Conservation (phyloP, 768 basidiomycete species). For the Gyrodon lividus region DNA sequence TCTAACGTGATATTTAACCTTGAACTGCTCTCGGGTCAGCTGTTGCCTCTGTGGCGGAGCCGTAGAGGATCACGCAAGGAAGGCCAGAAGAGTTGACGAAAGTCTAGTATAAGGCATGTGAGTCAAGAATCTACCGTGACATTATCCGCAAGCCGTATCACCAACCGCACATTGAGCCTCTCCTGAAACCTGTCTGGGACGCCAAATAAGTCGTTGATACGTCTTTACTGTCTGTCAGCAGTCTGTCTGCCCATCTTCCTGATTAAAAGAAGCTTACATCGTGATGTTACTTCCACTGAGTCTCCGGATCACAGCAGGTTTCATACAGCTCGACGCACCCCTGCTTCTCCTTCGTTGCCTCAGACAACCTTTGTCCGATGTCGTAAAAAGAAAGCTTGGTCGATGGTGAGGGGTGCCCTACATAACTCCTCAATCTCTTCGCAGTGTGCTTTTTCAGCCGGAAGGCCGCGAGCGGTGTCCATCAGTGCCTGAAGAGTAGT, state of each 20-base stretch:
- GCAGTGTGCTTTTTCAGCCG: constrained; percentile 11
- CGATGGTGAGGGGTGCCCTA: constrained; percentile 15
- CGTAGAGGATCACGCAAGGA: constrained; percentile 9
- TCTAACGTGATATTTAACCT: background rate
- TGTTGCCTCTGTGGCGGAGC: constrained; percentile 9
- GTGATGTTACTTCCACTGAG: constrained; percentile 17
- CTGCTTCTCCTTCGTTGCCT: constrained; percentile 7
- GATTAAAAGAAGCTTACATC: background rate
- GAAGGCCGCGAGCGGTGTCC: constrained; percentile 3
- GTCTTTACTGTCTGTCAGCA: constrained; percentile 4
- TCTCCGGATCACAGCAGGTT: constrained; percentile 10
- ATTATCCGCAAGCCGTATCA: background rate
- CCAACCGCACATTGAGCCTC: constrained; percentile 18
- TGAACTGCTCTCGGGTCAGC: constrained; percentile 15
- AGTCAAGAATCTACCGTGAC: background rate
- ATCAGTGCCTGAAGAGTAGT: background rate
- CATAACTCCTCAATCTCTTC: constrained; percentile 17
- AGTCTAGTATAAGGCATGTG: constrained; percentile 2
- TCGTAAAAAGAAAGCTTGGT: constrained; percentile 13
- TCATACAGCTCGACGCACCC: constrained; percentile 8
- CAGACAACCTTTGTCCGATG: constrained; percentile 11
- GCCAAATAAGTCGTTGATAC: constrained; percentile 18
- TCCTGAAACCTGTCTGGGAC: constrained; percentile 20
- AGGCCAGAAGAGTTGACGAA: constrained; percentile 14
- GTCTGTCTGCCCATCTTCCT: too few relatives aligned